Conservation (phyloP, 163 green algal species). For the Chlamydomonas reinhardtii region DNA sequence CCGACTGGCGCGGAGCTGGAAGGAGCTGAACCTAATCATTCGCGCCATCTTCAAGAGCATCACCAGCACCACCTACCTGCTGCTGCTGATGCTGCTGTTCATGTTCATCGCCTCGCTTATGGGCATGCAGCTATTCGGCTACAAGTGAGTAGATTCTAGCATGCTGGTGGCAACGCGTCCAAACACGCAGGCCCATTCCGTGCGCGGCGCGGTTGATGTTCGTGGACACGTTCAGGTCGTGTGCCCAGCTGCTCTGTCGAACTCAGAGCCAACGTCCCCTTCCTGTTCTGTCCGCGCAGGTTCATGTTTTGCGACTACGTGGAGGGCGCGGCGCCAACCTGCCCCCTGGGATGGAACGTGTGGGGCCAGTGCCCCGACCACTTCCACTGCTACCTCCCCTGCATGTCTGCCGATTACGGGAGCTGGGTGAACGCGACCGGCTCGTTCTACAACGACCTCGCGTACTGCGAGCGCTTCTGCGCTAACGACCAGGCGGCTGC, state of each 20-base stretch:
- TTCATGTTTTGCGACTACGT: slow-evolving; percentile 52
- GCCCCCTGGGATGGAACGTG: slow-evolving; percentile 19
- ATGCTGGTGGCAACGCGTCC: no score
- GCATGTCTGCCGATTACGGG: neutral
- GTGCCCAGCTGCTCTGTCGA: no score
- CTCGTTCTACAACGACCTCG: slow-evolving; percentile 60
- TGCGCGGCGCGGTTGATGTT: no score
- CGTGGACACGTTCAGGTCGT: no score
- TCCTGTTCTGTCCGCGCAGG: neutral
- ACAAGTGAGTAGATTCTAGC: neutral
- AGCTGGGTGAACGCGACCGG: slow-evolving; percentile 32
- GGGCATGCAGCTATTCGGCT: slow-evolving; percentile 67
- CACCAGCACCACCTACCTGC: slow-evolving; percentile 68
- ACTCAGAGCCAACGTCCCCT: no score
- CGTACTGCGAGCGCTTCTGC: slow-evolving; percentile 65
- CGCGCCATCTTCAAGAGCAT: slow-evolving; percentile 34
- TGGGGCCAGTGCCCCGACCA: slow-evolving; percentile 45
- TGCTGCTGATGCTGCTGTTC: slow-evolving; percentile 78
- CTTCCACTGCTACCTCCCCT: slow-evolving; percentile 50
- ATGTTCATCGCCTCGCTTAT: slow-evolving; percentile 76
- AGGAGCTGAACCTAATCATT: slow-evolving; percentile 20
- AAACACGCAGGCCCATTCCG: no score
- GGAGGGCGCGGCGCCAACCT: slow-evolving; percentile 1
- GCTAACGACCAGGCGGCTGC: neutral
- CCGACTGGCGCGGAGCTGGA: slow-evolving; percentile 53